Evolutionary conservation across 1,284 basidiomycete genomes (phyloP).

Genomic region (Calocybe gambosa): DNA sequence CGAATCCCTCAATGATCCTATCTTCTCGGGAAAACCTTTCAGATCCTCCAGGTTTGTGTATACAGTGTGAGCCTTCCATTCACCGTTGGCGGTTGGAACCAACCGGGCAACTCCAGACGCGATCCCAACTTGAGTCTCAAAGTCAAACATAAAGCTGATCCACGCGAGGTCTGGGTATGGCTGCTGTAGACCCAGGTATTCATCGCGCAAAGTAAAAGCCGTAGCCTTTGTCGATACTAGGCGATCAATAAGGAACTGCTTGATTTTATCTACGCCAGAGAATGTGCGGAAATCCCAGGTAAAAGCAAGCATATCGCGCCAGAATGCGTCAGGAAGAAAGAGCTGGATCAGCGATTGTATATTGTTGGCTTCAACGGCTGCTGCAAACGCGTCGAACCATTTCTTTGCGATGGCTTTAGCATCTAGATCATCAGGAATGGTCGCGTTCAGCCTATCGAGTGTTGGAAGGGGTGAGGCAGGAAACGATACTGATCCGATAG

Average conservation of each 20-base stretch:
- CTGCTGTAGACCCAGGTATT: conserved; percentile 30
- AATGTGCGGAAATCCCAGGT: conserved; percentile 67
- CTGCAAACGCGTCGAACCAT: conserved; percentile 43
- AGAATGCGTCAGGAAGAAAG: conserved; percentile 42
- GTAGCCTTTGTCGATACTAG: conserved; percentile 32
- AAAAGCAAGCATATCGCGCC: conserved; percentile 56
- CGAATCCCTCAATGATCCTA: conserved; percentile 28
- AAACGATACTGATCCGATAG: not conserved
- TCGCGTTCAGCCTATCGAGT: conserved; percentile 35
- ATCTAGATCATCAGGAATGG: conserved; percentile 30
- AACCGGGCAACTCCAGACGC: conserved; percentile 49
- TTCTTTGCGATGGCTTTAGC: conserved; percentile 29
- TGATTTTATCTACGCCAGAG: conserved; percentile 35
- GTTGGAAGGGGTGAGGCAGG: conserved; percentile 32
- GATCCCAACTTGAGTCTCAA: conserved; percentile 45
- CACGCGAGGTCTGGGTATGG: conserved; percentile 54
- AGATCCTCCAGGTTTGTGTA: conserved; percentile 56
- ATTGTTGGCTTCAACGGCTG: conserved; percentile 29
- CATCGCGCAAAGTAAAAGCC: conserved; percentile 34
- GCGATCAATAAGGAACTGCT: conserved; percentile 39
- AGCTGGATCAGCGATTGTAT: conserved; percentile 30
- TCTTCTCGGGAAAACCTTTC: conserved; percentile 44
- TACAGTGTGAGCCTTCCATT: conserved; percentile 54
- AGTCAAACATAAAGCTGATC: conserved; percentile 54
- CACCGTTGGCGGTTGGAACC: conserved; percentile 39